Evolutionary conservation across 139 green algal genomes (phyloP).

Genomic region (Chlamydomonas incerta): DNA sequence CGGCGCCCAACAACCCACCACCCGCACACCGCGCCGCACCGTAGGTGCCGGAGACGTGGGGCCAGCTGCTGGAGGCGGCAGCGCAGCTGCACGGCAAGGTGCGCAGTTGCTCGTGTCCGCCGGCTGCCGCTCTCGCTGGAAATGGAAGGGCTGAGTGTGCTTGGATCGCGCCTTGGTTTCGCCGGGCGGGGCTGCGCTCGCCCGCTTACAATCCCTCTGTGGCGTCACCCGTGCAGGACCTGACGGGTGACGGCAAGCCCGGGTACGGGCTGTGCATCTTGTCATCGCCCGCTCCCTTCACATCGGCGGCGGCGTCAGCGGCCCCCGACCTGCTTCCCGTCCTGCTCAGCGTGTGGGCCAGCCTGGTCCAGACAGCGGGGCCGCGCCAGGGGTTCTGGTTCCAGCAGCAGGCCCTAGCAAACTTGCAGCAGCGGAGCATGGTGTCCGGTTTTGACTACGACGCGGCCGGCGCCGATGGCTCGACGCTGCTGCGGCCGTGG

Average conservation of each 20-base stretch:
- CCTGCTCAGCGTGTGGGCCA: conserved; percentile 15
- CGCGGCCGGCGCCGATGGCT: too few species aligned
- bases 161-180: too few species aligned
- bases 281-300: too few species aligned
- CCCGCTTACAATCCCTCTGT: too few species aligned
- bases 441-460: too few species aligned
- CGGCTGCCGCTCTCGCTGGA: too few species aligned
- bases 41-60: neutral
- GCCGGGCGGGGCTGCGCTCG: too few species aligned
- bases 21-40: too few species aligned
- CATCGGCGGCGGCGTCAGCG: neutral
- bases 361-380: neutral
- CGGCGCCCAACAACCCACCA: too few species aligned
- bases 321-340: conserved; percentile 7
- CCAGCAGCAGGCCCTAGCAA: neutral
- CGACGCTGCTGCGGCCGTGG: neutral
- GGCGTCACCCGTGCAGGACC: neutral
- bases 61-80: neutral
- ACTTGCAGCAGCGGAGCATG: too few species aligned
- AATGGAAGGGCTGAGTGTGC: too few species aligned
- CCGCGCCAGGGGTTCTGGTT: conserved; percentile 22
- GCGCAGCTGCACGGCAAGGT: neutral
- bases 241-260: neutral
- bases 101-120: neutral
- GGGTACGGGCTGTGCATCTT: neutral